These are phyloP conservation scores for Ostreobium quekettii DNA, from an alignment of 139 green algal genomes.

Conservation along the genomic window DNA sequence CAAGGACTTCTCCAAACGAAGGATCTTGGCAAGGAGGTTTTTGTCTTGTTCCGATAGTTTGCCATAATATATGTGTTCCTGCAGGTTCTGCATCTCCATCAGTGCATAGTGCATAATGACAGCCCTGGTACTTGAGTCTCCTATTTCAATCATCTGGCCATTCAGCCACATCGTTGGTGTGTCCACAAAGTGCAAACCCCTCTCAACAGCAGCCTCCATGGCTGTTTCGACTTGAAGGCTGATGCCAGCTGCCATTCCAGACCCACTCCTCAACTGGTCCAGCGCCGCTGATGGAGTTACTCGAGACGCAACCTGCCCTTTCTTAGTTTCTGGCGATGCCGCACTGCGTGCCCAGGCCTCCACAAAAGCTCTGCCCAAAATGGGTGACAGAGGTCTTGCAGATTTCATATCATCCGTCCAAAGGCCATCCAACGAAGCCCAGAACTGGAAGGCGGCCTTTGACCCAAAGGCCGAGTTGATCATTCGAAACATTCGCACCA, in stretches of 20 bases:
- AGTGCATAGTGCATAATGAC: background rate
- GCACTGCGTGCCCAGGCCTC: background rate
- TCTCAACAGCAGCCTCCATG: background rate
- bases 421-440: background rate
- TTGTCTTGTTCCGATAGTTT: background rate
- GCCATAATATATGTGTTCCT: slow-evolving; percentile 3
- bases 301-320: background rate
- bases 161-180: slow-evolving; percentile 9
- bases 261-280: no score
- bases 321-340: background rate
- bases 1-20: background rate
- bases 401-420: background rate
- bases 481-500: no score
- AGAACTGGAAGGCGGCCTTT: slow-evolving; percentile 1
- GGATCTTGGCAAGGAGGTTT: background rate
- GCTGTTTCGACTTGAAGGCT: background rate
- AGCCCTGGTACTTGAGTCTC: background rate
- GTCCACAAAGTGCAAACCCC: background rate
- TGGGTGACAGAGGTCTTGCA: no score
- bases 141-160: slow-evolving; percentile 7
- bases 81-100: background rate
- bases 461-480: slow-evolving; percentile 3
- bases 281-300: no score
- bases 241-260: no score
- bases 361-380: background rate